phyloP scores from a whole-genome alignment of 2,329 filamentous ascomycete species.

The Cladosporium sp. region DNA sequence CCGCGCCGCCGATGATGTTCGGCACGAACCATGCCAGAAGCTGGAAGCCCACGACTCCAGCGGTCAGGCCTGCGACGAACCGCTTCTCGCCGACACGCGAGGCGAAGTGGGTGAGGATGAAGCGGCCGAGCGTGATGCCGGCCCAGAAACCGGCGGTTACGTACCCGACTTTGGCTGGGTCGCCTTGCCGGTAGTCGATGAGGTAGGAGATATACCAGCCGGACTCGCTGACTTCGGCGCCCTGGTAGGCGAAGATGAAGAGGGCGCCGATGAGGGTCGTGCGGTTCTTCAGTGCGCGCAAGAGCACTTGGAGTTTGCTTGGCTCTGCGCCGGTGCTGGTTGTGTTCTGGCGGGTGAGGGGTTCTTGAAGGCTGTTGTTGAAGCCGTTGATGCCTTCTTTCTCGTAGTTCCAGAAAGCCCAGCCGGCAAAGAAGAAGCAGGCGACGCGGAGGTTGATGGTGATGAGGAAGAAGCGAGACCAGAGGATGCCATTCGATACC shows the following conservation, averaged over 20 bases:
- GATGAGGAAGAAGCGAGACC: slow-evolving; percentile 69
- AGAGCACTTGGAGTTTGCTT: slow-evolving; percentile 47
- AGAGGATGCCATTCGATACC: slow-evolving; percentile 54
- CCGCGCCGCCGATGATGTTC: slow-evolving; percentile 63
- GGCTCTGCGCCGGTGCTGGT: slow-evolving; percentile 27
- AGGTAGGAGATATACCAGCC: slow-evolving; percentile 86
- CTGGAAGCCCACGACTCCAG: slow-evolving; percentile 61
- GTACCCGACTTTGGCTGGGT: slow-evolving; percentile 68
- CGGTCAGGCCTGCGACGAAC: slow-evolving; percentile 58
- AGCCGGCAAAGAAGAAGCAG: slow-evolving; percentile 55
- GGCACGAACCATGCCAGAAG: slow-evolving; percentile 74
- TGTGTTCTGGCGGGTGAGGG: slow-evolving; percentile 33
- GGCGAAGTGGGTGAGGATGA: slow-evolving; percentile 61
- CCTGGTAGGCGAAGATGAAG: slow-evolving; percentile 83
- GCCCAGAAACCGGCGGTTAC: slow-evolving; percentile 65
- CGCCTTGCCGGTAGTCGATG: slow-evolving; percentile 63
- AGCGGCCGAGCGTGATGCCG: slow-evolving; percentile 47
- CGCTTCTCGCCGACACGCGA: slow-evolving; percentile 62
- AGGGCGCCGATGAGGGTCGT: slow-evolving; percentile 67
- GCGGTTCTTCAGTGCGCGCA: slow-evolving; percentile 44
- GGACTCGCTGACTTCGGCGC: slow-evolving; percentile 74
- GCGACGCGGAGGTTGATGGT: slow-evolving; percentile 52
- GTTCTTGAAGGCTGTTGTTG: slow-evolving; percentile 38
- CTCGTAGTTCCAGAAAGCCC: slow-evolving; percentile 66
- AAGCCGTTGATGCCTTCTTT: slow-evolving; percentile 48